Conservation (phyloP, 2,329 filamentous ascomycete species). For the Ceratocystis ficicola region DNA sequence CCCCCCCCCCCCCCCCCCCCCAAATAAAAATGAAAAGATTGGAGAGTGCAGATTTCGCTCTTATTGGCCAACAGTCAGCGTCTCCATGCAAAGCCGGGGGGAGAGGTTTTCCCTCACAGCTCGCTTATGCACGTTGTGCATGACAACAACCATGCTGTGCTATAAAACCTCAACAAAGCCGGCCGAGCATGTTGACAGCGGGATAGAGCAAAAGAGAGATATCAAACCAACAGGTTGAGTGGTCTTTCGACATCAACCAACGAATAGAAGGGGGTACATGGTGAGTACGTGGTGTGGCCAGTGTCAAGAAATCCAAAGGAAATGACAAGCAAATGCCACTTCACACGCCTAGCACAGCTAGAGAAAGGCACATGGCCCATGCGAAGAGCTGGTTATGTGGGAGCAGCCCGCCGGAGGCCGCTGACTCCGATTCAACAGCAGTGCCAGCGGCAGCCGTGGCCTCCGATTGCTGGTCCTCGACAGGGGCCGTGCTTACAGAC, state of each 20-base stretch:
- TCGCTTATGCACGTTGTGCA: slow-evolving; percentile 6
- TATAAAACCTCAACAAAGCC: background rate
- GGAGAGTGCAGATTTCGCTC: background rate
- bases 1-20: no score
- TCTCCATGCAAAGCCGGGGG: background rate
- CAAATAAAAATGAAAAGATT: no score
- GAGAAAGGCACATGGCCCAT: background rate
- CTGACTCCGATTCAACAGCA: background rate
- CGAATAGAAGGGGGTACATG: background rate
- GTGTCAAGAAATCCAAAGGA: background rate
- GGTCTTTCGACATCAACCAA: background rate
- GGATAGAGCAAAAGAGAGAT: background rate
- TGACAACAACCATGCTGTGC: background rate
- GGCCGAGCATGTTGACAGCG: background rate
- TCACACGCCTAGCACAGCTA: slow-evolving; percentile 11
- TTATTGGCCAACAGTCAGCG: background rate
- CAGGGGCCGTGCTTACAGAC: background rate
- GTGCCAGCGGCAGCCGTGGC: background rate
- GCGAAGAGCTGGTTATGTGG: background rate
- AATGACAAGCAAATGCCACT: background rate
- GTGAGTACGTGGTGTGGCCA: background rate
- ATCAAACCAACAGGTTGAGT: background rate
- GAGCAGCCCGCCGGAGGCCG: background rate
- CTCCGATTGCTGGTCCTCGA: background rate
- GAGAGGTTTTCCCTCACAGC: background rate